Percentiles rank a stretch among this genome's conserved stretches.
Evolutionary conservation across 2,329 filamentous ascomycete species (phyloP).

Genomic region (Pseudophaeomoniella oleicola): DNA sequence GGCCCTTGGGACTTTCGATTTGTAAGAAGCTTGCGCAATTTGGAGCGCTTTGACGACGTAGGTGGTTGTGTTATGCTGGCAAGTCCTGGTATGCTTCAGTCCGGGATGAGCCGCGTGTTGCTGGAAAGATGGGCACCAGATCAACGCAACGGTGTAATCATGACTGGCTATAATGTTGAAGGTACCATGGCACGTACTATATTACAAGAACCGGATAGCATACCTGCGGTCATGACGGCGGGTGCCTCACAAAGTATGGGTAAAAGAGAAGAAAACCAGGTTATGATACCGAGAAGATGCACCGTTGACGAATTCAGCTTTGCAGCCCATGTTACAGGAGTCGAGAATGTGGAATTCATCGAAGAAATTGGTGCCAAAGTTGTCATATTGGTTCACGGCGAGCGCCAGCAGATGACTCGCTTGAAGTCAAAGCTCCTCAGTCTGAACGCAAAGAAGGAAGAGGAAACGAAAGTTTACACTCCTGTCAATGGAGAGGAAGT

Average conservation of each 20-base stretch:
- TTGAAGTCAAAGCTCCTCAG: slow-evolving; percentile 88
- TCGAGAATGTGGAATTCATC: slow-evolving; percentile 92
- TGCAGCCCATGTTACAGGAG: slow-evolving; percentile 89
- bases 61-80: slow-evolving; percentile 95
- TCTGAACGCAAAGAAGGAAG: slow-evolving; percentile 67
- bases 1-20: slow-evolving; percentile 96
- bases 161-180: slow-evolving; percentile 96
- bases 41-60: slow-evolving; percentile 92
- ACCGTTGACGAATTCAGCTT: slow-evolving; percentile 92
- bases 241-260: slow-evolving; percentile 40
- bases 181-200: slow-evolving; percentile 97
- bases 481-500: slow-evolving; percentile 92
- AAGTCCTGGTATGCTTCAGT: slow-evolving; percentile 95
- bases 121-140: slow-evolving; percentile 93
- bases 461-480: slow-evolving; percentile 82
- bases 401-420: slow-evolving; percentile 96
- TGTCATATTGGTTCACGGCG: slow-evolving; percentile 79
- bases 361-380: slow-evolving; percentile 63
- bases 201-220: slow-evolving; percentile 86
- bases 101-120: slow-evolving; percentile 81
- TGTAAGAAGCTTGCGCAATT: slow-evolving; percentile 77
- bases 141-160: slow-evolving; percentile 93
- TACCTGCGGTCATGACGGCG: slow-evolving; percentile 73
- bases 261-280: slow-evolving; percentile 56
- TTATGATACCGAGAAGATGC: slow-evolving; percentile 83